Base-by-base conservation (phyloP, 2,329 filamentous ascomycete genomes). In the Nigrospora oryzae region DNA sequence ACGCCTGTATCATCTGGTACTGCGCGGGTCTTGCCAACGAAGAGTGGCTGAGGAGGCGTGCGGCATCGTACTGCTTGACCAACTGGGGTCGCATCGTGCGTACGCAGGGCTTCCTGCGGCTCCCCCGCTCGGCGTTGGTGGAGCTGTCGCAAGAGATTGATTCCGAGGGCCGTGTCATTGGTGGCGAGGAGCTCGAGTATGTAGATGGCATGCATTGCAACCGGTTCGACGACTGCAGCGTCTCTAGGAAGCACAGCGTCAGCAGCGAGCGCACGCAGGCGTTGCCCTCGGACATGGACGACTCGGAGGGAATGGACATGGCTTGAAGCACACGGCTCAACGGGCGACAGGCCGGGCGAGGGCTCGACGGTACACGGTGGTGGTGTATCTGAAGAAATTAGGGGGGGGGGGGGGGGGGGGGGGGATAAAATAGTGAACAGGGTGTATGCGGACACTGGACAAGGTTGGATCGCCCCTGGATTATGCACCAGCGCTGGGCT, bases 1-100 rank as follows among this genome's bases (percentile, higher is more conserved):
- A 96, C 59, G 91, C 91, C 3, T 95, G 93, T 51, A 84, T 94
- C 54, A 90, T 95, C 46, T 98, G 94, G 89, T 90, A 97, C 63
- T 89, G 89, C 52, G 89, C 93, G 2, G 86, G 84, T 8, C 81
- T 91, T 13, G 91, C 93, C 14, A 87, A 84, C 54, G 93, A 98
- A 65, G 88, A 95, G 43, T 96, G 90, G 89, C 75, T 98, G 35
- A 87, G 89, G 62, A 86, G 87, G 55, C 83, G 91, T 43, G 89
- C 93, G 0, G 90, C 90, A 0, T 75, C 74, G 39, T 97, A 94
- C 65, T 96, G 89, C 60, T 79, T 98, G 64, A 85, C 84, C 35
- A 88, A 97, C 63, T 98, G 93, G 89, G 93, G 93, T 43, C 83
- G 93, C 39, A 81, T 98, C 28, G 93, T 97, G 17, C 83, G 93